Conservation (phyloP, 108 stramenopile species). For the Schizochytrium sp. region DNA sequence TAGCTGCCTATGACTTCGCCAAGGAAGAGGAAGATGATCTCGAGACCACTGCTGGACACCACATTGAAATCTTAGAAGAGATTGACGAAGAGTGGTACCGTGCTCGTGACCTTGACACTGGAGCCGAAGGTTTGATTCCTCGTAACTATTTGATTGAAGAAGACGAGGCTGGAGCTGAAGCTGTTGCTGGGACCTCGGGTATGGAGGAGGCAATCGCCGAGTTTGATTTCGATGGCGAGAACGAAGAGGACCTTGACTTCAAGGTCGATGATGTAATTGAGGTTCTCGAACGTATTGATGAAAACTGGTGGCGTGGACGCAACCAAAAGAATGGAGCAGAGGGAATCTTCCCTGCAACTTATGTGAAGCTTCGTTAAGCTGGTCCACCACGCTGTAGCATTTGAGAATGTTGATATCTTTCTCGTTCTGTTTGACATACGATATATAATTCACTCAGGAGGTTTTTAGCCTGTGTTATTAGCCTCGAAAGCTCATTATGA, state of each 20-base stretch:
- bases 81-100: conserved; percentile 45
- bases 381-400: not conserved
- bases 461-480: too few relatives aligned
- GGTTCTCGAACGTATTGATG: conserved; percentile 34
- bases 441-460: too few relatives aligned
- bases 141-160: not conserved
- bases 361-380: not conserved
- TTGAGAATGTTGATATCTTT: not conserved
- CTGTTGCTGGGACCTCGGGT: not conserved
- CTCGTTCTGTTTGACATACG: too few relatives aligned
- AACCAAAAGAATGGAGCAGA: conserved; percentile 31
- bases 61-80: conserved; percentile 19
- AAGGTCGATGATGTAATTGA: not conserved
- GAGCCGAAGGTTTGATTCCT: conserved; percentile 9
- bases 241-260: conserved; percentile 36
- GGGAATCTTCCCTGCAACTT: conserved; percentile 27
- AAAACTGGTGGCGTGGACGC: conserved; percentile 57
- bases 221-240: conserved; percentile 38
- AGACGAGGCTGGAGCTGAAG: not conserved
- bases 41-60: conserved; percentile 4
- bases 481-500: too few relatives aligned
- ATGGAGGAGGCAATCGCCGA: conserved; percentile 12
- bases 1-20: conserved; percentile 35
- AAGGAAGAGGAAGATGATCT: conserved; percentile 56
- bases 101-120: not conserved